A percentile compares a stretch with the other conserved stretches of the same genome.
Conservation (phyloP, 129 eudicot genomes). For the Chrysanthemum makinoi region DNA sequence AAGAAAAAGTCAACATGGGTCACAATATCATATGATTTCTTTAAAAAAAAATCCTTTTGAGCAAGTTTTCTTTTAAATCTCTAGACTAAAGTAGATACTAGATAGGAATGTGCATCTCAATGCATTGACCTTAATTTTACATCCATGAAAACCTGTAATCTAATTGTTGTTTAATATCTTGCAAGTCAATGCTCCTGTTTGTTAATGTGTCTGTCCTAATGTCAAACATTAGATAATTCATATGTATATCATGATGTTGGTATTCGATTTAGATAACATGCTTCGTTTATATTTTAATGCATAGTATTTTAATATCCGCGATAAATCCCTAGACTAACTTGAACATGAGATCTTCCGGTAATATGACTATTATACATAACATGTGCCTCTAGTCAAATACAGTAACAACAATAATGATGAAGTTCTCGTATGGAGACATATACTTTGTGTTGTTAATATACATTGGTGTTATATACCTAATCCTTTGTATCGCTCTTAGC, state of each 20-base stretch:
- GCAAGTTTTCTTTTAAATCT: background rate
- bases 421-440: too few species aligned
- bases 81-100: constrained; percentile 8
- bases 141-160: constrained; percentile 11
- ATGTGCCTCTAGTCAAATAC: background rate
- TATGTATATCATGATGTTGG: background rate
- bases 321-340: background rate
- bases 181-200: background rate
- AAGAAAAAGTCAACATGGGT: constrained; percentile 6
- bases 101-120: constrained; percentile 27
- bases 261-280: background rate
- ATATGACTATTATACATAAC: background rate
- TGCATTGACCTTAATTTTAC: constrained; percentile 28
- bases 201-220: constrained; percentile 5
- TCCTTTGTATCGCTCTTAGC: too few species aligned
- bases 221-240: background rate
- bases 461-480: too few species aligned
- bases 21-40: constrained; percentile 25
- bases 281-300: background rate
- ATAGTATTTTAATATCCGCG: background rate
- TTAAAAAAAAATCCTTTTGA: constrained; percentile 3
- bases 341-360: background rate
- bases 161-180: constrained; percentile 7
- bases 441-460: too few species aligned
- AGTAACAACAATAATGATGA: too few species aligned